A percentile compares a stretch with the other conserved stretches of the same genome.
Evolutionary conservation across 163 green algal genomes (phyloP).

Genomic region (Chloromonas sp.): DNA sequence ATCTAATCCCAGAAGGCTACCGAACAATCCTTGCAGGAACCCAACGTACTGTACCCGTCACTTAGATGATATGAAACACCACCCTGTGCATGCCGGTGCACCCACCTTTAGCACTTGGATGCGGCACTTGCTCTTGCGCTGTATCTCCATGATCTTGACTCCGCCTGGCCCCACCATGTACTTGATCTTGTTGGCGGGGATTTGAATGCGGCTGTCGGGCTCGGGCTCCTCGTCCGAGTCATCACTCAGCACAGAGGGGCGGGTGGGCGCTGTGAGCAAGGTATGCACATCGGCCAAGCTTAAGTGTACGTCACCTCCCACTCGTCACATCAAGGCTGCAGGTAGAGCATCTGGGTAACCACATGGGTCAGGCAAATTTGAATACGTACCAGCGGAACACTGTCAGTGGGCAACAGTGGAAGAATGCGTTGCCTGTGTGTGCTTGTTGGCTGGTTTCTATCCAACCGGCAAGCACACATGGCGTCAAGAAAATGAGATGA

Average conservation of each 20-base stretch:
- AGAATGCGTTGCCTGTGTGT: too few species aligned
- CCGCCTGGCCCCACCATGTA: conserved; percentile 74
- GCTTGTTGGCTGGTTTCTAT: too few species aligned
- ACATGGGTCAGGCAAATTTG: not conserved
- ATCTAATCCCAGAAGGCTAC: too few species aligned
- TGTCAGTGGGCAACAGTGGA: too few species aligned
- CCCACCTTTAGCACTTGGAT: conserved; percentile 47
- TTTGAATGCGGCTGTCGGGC: conserved; percentile 27
- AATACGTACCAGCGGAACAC: too few species aligned
- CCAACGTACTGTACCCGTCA: not conserved
- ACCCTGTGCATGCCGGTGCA: not conserved
- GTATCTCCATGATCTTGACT: conserved; percentile 78
- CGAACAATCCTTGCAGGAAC: not conserved
- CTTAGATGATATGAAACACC: not conserved
- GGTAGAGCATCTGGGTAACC: too few species aligned
- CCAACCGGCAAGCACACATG: too few species aligned
- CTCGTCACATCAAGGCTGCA: not conserved
- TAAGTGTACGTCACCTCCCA: not conserved
- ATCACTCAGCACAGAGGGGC: conserved; percentile 60
- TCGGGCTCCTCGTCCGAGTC: conserved; percentile 49
- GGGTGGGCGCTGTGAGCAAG: conserved; percentile 18
- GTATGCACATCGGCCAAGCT: not conserved
- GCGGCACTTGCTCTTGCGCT: conserved; percentile 71
- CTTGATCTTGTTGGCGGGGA: conserved; percentile 81
- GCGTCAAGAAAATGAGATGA: too few species aligned